A percentile compares a stretch with the other conserved stretches of the same genome.
Evolutionary conservation across 2,329 filamentous ascomycete species (phyloP).

Genomic region (Albophoma yamanashiensis): DNA sequence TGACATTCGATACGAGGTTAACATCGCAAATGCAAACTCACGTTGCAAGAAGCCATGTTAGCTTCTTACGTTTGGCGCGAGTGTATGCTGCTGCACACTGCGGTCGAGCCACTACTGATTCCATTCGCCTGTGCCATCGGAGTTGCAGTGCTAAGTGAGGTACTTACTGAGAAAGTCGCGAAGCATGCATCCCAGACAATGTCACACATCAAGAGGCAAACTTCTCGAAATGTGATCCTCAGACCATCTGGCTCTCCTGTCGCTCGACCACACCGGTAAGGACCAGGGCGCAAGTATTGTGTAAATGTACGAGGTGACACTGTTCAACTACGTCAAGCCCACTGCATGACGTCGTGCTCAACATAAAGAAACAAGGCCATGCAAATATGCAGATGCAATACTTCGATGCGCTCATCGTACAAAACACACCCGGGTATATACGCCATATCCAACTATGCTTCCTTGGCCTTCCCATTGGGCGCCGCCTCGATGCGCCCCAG

Average conservation of each 20-base stretch:
- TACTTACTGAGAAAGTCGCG: background rate
- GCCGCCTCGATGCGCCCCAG: background rate
- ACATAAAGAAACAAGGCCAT: background rate
- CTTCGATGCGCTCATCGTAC: background rate
- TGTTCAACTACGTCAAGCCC: background rate
- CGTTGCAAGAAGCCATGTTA: too few relatives aligned
- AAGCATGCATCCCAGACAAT: background rate
- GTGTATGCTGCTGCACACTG: background rate
- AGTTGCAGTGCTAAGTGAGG: too few relatives aligned
- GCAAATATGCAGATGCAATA: background rate
- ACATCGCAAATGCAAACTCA: background rate
- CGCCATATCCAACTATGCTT: conserved; percentile 10
- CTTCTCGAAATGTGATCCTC: background rate
- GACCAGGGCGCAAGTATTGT: background rate
- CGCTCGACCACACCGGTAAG: background rate
- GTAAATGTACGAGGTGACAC: background rate
- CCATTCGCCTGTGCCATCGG: too few relatives aligned
- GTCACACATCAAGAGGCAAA: background rate
- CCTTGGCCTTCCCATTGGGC: conserved; percentile 9
- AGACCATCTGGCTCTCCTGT: background rate
- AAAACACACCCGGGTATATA: conserved; percentile 3
- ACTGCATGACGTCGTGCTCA: too few relatives aligned
- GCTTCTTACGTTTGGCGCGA: background rate
- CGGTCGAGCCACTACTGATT: background rate
- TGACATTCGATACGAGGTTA: background rate